Base-by-base conservation (phyloP, 129 eudicot species). In the Rutidosis leptorrhynchoides region DNA sequence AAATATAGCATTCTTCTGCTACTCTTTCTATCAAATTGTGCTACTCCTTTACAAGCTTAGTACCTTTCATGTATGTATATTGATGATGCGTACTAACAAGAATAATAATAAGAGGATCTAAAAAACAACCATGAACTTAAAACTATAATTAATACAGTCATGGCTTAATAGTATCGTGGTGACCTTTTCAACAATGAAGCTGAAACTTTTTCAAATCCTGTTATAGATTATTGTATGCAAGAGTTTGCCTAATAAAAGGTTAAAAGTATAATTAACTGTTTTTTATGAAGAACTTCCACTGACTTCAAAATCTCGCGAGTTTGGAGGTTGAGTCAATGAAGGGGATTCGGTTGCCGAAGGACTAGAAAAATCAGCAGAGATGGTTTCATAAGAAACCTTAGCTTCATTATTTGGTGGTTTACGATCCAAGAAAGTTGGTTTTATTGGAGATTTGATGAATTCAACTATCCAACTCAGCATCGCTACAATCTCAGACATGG, bases 401-500 rank as follows among this genome's bases (percentile, higher is more conserved):
- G 78, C 86, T 17, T 73, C 78, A 32, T 66, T 73, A 60, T 73
- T 59, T 19, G 30, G 65, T 53, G 55, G 70, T 65, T 73, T 70
- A 21, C 78, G 72, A 9, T 77, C 81, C 78, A 83, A 74, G 56
- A 87, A 87, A 4, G 95, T 52, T 4, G 95, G 95, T 79, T 63
- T 83, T 49, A 74, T 29, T 49, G 90, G 90, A 3, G 85, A 79
- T 17, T 53, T 74, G 20, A 66, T 40, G 59, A 66, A 54, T 56
- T 83, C 83, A 22, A 70, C 70, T 45, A 80, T 87, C 79, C 87
- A 81, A 6, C 85, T 79, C 30, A 87, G 52, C 87, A 83, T 81
- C 14, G 90, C 87, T 23, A 87, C 95, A 19, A 87, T 73, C 78
- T 87, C 90, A 12, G 95, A 87, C 95, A 87, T 88, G 21, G 95